These are phyloP conservation scores for Hypholoma fasciculare DNA, from an alignment of 768 basidiomycete genomes.

Conservation along the genomic window DNA sequence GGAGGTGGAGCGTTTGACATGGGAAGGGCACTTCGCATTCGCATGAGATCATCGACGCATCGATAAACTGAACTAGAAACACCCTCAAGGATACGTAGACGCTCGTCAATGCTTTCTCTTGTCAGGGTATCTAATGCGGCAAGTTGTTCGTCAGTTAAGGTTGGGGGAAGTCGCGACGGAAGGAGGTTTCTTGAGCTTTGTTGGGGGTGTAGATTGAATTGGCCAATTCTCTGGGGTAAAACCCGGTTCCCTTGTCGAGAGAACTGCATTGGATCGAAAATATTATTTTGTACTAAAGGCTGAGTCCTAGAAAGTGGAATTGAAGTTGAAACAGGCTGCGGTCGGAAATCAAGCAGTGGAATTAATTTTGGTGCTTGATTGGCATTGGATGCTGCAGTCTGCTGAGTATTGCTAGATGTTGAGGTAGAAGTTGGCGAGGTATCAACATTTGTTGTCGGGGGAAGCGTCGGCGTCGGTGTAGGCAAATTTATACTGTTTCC, in stretches of 20 bases:
- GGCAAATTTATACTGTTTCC: not conserved
- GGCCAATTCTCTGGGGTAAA: not conserved
- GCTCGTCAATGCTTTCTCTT: conserved; percentile 82
- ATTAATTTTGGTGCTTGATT: conserved; percentile 21
- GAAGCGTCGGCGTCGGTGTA: not conserved
- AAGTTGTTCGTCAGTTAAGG: conserved; percentile 62
- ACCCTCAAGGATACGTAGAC: conserved; percentile 74
- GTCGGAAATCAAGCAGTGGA: conserved; percentile 39
- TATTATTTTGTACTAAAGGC: not conserved
- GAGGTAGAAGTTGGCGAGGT: not conserved
- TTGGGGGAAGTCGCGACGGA: conserved; percentile 37
- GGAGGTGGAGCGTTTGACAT: conserved; percentile 17
- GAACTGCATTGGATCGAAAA: not conserved
- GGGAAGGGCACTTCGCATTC: conserved; percentile 73
- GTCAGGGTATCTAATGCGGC: conserved; percentile 64
- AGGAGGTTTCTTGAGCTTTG: conserved; percentile 3
- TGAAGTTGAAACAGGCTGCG: not conserved
- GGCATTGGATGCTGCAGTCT: not conserved
- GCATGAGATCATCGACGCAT: conserved; percentile 78
- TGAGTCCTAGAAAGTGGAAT: not conserved
- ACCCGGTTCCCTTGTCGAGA: not conserved
- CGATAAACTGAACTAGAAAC: conserved; percentile 73
- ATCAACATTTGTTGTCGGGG: too few relatives aligned
- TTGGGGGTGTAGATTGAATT: not conserved
- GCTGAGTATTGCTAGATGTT: not conserved